Base-by-base conservation (phyloP, 2,329 filamentous ascomycete species). In the Neocatenulostroma microsporum region DNA sequence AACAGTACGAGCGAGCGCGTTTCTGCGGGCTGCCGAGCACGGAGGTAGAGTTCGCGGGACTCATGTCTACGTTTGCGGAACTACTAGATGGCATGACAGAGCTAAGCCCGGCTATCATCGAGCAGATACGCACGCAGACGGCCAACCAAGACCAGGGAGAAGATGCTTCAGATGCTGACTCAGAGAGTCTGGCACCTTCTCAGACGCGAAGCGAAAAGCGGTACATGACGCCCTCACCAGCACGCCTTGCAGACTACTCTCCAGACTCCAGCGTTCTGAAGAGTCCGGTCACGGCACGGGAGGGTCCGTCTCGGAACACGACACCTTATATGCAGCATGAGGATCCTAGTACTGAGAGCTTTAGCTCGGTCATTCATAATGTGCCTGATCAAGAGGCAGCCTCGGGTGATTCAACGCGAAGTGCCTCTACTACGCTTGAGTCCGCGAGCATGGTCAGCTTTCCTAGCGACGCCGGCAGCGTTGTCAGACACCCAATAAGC, bases 51-150 rank as follows among this genome's bases (percentile, higher is more conserved):
- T 96, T 98, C 56, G 73, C 82, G 24, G 65, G 72, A 15, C 67
- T 95, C 20, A 95, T 95, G 86, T 74, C 78, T 39, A 69, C 84
- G 18, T 95, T 96, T 60, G 83, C 88, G 2, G 77, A 83, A 36
- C 67, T 96, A 0, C 66, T 96, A 11, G 76, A 82, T 35, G 74
- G 72, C 13, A 94, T 96, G 83, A 45, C 67, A 19, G 69, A 74
- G 0, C 63, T 85, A 3, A 68, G 81, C 40, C 64, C 73, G 0
- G 63, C 63, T 0, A 57, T 77, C 4, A 55, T 85, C 14, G 62
- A 50, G 7, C 50, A 58, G 27, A 56, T 58, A 12, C 49, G 50
- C 9, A 28, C 63, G 18, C 61, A 66, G 34, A 39, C 35, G 13
- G 47, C n/a, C n/a, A n/a, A n/a, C n/a, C n/a, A n/a, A n/a, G n/a